Conservation (phyloP, 208 protist species). For the Leishmania amazonensis region DNA sequence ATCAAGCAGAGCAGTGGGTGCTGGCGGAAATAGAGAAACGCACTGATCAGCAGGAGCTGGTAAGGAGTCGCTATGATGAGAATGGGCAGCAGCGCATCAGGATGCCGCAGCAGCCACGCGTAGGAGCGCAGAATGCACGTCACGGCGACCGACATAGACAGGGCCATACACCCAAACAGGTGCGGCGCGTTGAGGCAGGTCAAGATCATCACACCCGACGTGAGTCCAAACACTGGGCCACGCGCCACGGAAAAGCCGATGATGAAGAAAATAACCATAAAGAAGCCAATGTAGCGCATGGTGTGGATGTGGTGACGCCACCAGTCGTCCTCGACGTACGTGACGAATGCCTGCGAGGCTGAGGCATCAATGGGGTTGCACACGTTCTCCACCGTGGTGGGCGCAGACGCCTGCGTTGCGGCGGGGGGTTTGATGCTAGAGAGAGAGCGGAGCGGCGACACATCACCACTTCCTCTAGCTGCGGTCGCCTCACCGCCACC, state of each 20-base stretch:
- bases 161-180: constrained; percentile 54
- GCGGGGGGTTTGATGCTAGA: not conserved
- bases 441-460: not conserved
- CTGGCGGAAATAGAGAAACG: constrained; percentile 64
- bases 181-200: constrained; percentile 78
- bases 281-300: constrained; percentile 77
- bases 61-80: constrained; percentile 55
- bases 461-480: not conserved
- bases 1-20: constrained; percentile 50
- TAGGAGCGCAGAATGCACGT: constrained; percentile 60
- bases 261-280: constrained; percentile 44
- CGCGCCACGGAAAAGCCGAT: constrained; percentile 27
- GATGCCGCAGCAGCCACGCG: constrained; percentile 63
- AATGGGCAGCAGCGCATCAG: constrained; percentile 51
- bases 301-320: constrained; percentile 72
- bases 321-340: constrained; percentile 77
- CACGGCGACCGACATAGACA: constrained; percentile 49
- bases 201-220: constrained; percentile 53
- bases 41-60: constrained; percentile 53
- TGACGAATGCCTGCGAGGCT: constrained; percentile 29
- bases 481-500: not conserved
- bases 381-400: not conserved
- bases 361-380: constrained; percentile 4
- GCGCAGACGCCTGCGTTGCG: constrained; percentile 1
- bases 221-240: constrained; percentile 60